These are phyloP conservation scores for Debaryomyces prosopidis DNA, from an alignment of 805 yeast species.

Conservation along the genomic window DNA sequence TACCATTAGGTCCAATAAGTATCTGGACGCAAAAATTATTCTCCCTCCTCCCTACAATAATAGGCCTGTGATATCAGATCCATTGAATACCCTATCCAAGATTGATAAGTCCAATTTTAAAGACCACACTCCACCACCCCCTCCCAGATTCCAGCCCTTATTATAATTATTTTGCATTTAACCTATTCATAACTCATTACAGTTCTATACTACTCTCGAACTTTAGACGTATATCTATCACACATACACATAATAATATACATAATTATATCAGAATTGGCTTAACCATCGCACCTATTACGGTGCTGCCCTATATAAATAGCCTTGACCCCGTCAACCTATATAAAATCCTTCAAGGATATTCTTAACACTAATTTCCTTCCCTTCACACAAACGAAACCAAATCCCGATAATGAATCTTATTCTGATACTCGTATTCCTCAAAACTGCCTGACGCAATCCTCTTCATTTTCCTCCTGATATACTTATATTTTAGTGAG, in stretches of 20 bases:
- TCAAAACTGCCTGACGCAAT: neutral
- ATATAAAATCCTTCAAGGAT: too few relatives aligned
- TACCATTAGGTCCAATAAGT: constrained; percentile 22
- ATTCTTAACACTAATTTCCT: too few relatives aligned
- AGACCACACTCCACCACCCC: constrained; percentile 22
- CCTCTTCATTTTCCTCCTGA: neutral
- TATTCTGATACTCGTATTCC: constrained; percentile 1
- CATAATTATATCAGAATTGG: too few relatives aligned
- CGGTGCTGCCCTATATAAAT: too few relatives aligned
- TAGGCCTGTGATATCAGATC: constrained; percentile 9
- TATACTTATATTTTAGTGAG: neutral
- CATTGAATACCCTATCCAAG: neutral
- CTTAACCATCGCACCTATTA: too few relatives aligned
- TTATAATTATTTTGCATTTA: constrained; percentile 8
- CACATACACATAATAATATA: too few relatives aligned
- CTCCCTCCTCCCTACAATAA: constrained; percentile 34
- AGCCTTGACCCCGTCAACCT: too few relatives aligned
- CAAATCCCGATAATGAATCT: neutral
- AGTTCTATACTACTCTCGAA: too few relatives aligned
- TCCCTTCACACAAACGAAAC: neutral
- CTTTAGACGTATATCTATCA: too few relatives aligned
- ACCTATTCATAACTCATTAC: too few relatives aligned
- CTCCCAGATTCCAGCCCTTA: constrained; percentile 35
- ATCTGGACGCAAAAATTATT: constrained; percentile 22
- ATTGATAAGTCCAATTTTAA: constrained; percentile 9